phyloP scores from a whole-genome alignment of 768 basidiomycete species.

The Obba rivulosa region DNA sequence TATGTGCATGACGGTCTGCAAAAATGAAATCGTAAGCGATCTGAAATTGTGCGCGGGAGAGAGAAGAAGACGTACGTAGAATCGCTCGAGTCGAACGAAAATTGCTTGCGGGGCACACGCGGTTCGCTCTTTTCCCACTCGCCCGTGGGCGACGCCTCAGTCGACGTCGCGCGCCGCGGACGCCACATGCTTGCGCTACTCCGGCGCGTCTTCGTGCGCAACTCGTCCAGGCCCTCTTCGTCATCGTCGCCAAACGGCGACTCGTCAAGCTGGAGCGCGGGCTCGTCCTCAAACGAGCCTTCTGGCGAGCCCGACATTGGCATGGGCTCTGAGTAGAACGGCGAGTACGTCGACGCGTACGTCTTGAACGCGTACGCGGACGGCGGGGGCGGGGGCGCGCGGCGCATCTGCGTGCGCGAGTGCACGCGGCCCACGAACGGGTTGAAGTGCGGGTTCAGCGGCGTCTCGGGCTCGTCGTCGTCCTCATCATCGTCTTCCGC shows the following conservation, averaged over 20 bases:
- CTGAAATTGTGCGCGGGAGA: neutral
- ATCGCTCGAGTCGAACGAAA: neutral
- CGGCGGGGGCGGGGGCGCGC: conserved; percentile 13
- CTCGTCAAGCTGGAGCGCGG: conserved; percentile 13
- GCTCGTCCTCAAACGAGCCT: conserved; percentile 18
- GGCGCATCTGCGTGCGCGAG: conserved; percentile 8
- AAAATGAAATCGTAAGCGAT: conserved; percentile 1
- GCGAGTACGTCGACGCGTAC: conserved; percentile 13
- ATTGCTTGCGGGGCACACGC: neutral
- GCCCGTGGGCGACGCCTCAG: neutral
- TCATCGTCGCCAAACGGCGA: conserved; percentile 14
- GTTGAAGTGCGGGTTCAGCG: conserved; percentile 10
- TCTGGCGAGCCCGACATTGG: conserved; percentile 17
- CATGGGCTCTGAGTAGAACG: conserved; percentile 14
- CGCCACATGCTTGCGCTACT: neutral
- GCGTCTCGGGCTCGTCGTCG: conserved; percentile 17
- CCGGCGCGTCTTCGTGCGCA: conserved; percentile 6
- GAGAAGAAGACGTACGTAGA: conserved; percentile 13
- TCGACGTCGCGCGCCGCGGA: conserved; percentile 3
- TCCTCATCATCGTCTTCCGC: conserved; percentile 19
- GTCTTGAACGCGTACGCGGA: conserved; percentile 6
- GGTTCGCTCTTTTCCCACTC: too few relatives aligned
- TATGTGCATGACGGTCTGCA: conserved; percentile 54
- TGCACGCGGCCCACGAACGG: conserved; percentile 15
- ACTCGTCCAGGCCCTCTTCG: conserved; percentile 9